Percentiles rank a stretch among this genome's conserved stretches.
Conservation (phyloP, 78 protist species). For the Guillardia theta region DNA sequence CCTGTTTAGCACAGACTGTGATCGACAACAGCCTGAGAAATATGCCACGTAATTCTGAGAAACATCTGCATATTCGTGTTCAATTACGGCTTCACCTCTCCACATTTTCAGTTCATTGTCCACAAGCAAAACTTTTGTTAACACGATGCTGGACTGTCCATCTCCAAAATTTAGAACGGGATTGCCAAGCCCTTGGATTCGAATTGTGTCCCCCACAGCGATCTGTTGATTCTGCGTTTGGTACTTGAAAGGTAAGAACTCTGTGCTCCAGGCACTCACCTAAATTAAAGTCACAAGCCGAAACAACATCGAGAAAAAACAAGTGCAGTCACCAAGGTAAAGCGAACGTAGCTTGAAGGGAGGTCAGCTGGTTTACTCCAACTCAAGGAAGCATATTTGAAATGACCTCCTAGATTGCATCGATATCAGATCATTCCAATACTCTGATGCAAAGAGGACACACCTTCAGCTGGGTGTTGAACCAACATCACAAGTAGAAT, state of each 20-base stretch:
- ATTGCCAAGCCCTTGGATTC: neutral
- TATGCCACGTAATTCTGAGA: neutral
- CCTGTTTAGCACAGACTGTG: neutral
- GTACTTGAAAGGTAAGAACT: neutral
- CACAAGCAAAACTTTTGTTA: neutral
- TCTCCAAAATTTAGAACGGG: neutral
- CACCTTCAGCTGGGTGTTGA: too few relatives aligned
- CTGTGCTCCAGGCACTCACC: neutral
- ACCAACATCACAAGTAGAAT: too few relatives aligned
- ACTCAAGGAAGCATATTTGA: too few relatives aligned
- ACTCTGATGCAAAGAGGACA: too few relatives aligned
- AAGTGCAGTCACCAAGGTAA: too few relatives aligned
- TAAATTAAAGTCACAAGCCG: too few relatives aligned
- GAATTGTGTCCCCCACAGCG: neutral
- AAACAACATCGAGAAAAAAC: too few relatives aligned
- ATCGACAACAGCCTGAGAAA: neutral
- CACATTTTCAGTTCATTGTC: neutral
- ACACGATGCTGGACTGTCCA: neutral
- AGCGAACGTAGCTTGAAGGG: too few relatives aligned
- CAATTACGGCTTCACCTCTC: neutral
- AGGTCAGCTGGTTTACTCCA: too few relatives aligned
- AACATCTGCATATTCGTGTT: neutral
- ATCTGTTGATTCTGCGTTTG: neutral
- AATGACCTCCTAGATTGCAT: too few relatives aligned
- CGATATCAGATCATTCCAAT: too few relatives aligned